Base-by-base conservation (phyloP, 768 basidiomycete genomes). In the Suillus occidentalis region DNA sequence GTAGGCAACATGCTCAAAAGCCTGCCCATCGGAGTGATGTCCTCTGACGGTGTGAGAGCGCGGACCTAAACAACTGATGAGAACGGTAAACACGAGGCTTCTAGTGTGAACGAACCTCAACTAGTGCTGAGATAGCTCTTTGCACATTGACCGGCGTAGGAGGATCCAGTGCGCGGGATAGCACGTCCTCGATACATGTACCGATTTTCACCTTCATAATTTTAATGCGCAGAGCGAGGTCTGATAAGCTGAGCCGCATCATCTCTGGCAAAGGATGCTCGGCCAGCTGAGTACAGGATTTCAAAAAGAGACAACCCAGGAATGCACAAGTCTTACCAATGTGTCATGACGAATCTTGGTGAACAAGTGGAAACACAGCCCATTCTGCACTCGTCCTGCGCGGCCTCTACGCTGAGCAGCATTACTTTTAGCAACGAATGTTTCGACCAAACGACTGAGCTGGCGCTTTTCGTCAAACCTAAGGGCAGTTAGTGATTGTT, bases 401-500 rank as follows among this genome's bases (percentile, higher is more conserved):
- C 96, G 87, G 47, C 95, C 95, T 60, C 94, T 86, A 63, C 94
- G 80, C 70, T 97, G 95, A 20, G 91, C 84, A 47, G 95, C 95
- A 73, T 97, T 97, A 72, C 93, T 96, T 76, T 85, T 89, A 6
- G 96, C 91, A 56, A 99, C 86, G 71, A 90, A 98, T 1, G 93
- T 94, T 76, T 99, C 95, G 8, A 95, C 85, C 34, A 99, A 79
- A 28, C 95, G 87, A 63, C 94, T 97, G 66, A 97, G 87, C 72
- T 98, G 97, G 16, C 97, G 87, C 77, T 98, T 98, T 80, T 99
- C 97, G 72, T 99, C 96, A 72, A 95, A 98, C 69, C 92, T 94
- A 68, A 28, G 25, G 5, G 2, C 31, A 28, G 31, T 25, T 50
- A 71, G 63, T 62, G 37, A 18, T 59, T 22, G 63, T 52, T 28